Conservation (phyloP, 441 rosid species). For the Rhodomyrtus psidioides region DNA sequence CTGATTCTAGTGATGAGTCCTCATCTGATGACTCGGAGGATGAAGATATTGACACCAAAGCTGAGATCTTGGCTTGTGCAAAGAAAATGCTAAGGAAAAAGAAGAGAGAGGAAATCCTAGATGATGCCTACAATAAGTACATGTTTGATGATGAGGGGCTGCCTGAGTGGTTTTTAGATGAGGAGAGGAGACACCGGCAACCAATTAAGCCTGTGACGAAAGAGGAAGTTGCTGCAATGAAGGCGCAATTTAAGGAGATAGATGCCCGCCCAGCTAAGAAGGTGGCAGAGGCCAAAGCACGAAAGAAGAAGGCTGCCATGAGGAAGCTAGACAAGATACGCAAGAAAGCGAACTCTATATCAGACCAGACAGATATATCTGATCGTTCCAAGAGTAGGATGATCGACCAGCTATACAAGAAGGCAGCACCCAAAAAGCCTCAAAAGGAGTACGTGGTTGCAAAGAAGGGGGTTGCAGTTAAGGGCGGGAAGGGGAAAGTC, state of each 20-base stretch:
- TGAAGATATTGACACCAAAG: conserved; percentile 45
- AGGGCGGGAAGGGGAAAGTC: conserved; percentile 81
- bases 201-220: conserved; percentile 72
- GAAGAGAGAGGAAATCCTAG: conserved; percentile 69
- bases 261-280: conserved; percentile 95
- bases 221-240: conserved; percentile 82
- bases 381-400: conserved; percentile 78
- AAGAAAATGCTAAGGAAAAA: conserved; percentile 94
- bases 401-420: conserved; percentile 83
- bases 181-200: conserved; percentile 72
- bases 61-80: conserved; percentile 85
- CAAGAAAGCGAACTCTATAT: conserved; percentile 80
- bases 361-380: conserved; percentile 67
- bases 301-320: conserved; percentile 70
- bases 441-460: conserved; percentile 80
- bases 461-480: conserved; percentile 85
- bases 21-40: conserved; percentile 72
- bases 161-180: conserved; percentile 86
- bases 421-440: conserved; percentile 64
- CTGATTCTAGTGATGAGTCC: conserved; percentile 64
- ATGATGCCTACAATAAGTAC: conserved; percentile 75
- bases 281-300: conserved; percentile 87
- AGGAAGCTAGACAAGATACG: conserved; percentile 80
- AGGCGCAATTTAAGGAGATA: conserved; percentile 83
- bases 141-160: conserved; percentile 69